Conservation (phyloP, 371 early-diverging fungal genomes). For the Mucor saturninus region DNA sequence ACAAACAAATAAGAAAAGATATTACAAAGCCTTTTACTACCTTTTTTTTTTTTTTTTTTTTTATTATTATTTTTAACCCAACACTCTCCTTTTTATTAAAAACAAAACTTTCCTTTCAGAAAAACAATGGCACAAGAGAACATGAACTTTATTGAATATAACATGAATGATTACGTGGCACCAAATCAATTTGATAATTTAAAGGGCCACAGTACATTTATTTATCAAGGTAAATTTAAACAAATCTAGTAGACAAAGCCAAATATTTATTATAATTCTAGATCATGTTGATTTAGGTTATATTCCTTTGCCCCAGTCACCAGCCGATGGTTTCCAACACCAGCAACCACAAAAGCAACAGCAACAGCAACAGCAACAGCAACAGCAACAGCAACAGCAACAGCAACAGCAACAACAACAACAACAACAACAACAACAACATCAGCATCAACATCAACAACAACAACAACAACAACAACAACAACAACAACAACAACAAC, state of each 20-base stretch:
- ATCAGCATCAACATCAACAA: too few species aligned
- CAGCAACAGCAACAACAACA: too few species aligned
- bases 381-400: too few species aligned
- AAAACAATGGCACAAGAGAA: conserved; percentile 25
- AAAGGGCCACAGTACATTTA: neutral
- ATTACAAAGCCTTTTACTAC: neutral
- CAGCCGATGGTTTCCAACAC: neutral
- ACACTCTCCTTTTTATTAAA: conserved; percentile 7
- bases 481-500: too few species aligned
- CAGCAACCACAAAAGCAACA: neutral
- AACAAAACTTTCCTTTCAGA: conserved; percentile 4
- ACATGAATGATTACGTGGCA: conserved; percentile 18
- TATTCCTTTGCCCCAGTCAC: conserved; percentile 8
- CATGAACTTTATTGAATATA: conserved; percentile 9
- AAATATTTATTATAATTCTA: neutral
- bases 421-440: too few species aligned
- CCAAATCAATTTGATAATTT: conserved; percentile 8
- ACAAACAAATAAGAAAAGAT: neutral
- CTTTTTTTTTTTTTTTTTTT: neutral
- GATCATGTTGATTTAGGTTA: neutral
- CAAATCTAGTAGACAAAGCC: neutral
- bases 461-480: too few species aligned
- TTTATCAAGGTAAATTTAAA: conserved; percentile 2
- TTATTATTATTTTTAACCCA: neutral
- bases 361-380: too few species aligned